Evolutionary conservation across 2,329 filamentous ascomycete genomes (phyloP), one percentile per base, ranked within the genome.

Genomic region (Ascomycota sp.): DNA sequence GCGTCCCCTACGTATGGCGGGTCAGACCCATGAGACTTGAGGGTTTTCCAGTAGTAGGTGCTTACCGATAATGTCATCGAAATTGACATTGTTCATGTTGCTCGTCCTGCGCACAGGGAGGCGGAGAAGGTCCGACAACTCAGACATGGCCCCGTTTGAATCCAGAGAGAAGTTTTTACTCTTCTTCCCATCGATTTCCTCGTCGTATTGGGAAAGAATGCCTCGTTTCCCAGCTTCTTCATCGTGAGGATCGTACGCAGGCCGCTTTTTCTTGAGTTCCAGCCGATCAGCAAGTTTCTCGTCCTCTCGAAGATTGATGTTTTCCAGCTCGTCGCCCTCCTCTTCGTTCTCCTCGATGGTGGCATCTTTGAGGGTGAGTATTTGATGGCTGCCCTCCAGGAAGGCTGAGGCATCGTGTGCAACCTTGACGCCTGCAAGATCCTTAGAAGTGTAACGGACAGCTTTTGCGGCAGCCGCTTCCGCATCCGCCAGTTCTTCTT

Each of bases 301-400:
- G 37, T 66, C 64, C 43, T 83, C 80, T 31, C 69, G 68, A 35
- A 91, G 55, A 26, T 73, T 64, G 29, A 79, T 44, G 39, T 83
- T 83, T 51, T 89, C 80, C 10, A 98, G 64, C 55, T 95, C 83
- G 50, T 95, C 89, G 2, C 81, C 86, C 37, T 83, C 78, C 25
- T 82, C 83, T 37, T 86, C 80, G 26, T 79, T 75, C 37, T 80
- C 72, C 33, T 83, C 70, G 35, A 98, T 81, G 1, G 79, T 81
- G 1, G 78, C 70, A 54, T 98, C 89, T 49, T 92, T 93, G n/a
- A 98, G 66, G 0, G 86, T 93, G 35, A 98, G 61, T 26, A 98
- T 72, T 49, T 95, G 83, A 38, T 92, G 84, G 38, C 80, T 74
- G 12, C 70, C 76, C 34, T 82, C 81, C 21, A 80, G 72, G 40